Conservation (phyloP, 2,329 filamentous ascomycete species). For the Xylariaceae sp. region DNA sequence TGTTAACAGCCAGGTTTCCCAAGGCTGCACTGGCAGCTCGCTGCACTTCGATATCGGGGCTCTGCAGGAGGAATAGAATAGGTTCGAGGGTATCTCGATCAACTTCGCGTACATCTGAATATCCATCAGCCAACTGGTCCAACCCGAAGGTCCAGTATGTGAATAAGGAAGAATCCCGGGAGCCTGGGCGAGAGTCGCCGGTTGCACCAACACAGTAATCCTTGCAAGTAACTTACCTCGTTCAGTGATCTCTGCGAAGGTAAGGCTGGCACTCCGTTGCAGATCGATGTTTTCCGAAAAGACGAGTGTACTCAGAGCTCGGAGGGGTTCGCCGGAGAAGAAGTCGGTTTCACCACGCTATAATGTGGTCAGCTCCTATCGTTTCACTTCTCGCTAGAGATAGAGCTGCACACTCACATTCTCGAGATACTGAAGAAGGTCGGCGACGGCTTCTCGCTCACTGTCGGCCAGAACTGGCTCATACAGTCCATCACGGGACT, state of each 20-base stretch:
- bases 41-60: conserved; percentile 95
- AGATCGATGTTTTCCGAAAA: conserved; percentile 99
- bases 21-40: conserved; percentile 93
- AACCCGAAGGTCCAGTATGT: not conserved
- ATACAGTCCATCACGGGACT: conserved; percentile 81
- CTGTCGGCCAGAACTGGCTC: conserved; percentile 91
- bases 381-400: not conserved
- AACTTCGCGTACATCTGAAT: conserved; percentile 90
- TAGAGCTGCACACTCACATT: conserved; percentile 68
- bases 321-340: conserved; percentile 93
- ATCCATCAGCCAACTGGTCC: conserved; percentile 14
- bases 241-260: conserved; percentile 98
- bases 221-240: conserved; percentile 68
- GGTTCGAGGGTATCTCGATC: conserved; percentile 94
- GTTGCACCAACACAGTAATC: not conserved
- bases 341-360: conserved; percentile 97
- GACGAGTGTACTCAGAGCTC: conserved; percentile 91
- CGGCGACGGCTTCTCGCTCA: conserved; percentile 95
- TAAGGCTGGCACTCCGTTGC: conserved; percentile 95
- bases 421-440: conserved; percentile 93
- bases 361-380: conserved; percentile 41
- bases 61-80: conserved; percentile 93
- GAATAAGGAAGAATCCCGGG: not conserved
- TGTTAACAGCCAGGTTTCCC: conserved; percentile 95
- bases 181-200: not conserved